phyloP scores from a whole-genome alignment of 257 asterid genomes.

The Fraxinus quadrangulata region DNA sequence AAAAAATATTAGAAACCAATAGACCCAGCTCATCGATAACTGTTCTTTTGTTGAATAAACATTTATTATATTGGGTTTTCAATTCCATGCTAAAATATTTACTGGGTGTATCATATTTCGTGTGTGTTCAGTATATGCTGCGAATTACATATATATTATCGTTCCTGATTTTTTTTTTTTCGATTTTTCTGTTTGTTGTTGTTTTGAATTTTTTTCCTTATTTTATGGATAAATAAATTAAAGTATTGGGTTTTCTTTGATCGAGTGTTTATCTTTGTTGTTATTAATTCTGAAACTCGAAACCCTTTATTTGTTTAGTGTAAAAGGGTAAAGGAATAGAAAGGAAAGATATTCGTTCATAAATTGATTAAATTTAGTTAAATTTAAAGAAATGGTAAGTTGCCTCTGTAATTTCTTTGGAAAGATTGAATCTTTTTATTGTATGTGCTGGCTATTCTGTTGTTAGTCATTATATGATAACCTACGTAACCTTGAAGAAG shows the following conservation, averaged over 20 bases:
- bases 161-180: not conserved
- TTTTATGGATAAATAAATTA: not conserved
- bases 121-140: not conserved
- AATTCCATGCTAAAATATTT: constrained; percentile 30
- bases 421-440: constrained; percentile 19
- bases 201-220: not conserved
- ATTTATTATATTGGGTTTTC: constrained; percentile 1
- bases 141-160: not conserved
- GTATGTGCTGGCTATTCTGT: constrained; percentile 1
- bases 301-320: constrained; percentile 17
- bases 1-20: constrained; percentile 11
- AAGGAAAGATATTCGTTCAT: constrained; percentile 24
- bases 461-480: constrained; percentile 6
- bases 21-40: constrained; percentile 33
- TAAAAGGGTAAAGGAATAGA: not conserved
- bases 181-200: not conserved
- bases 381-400: constrained; percentile 2
- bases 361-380: constrained; percentile 16
- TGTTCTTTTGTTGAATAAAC: constrained; percentile 19
- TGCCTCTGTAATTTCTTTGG: not conserved
- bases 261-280: constrained; percentile 9
- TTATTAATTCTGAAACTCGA: constrained; percentile 15
- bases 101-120: constrained; percentile 11
- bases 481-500: not conserved
- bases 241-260: constrained; percentile 8